These are phyloP conservation scores for Cryptosporidium bovis DNA, from an alignment of 169 alveolate species.

Conservation along the genomic window DNA sequence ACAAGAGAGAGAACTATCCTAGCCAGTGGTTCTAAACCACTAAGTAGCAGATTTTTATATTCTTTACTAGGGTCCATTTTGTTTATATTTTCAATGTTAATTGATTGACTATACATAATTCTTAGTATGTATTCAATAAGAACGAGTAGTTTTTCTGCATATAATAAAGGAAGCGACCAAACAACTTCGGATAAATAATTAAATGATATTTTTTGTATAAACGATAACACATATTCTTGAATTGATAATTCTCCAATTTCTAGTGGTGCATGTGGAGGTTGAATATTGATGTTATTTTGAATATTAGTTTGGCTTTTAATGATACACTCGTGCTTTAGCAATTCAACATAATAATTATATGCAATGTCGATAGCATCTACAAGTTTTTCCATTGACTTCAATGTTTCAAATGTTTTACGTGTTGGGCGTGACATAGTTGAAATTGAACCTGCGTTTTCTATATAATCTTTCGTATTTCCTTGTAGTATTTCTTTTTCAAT, in stretches of 20 bases:
- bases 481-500: slow-evolving; percentile 80
- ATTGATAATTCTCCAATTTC: slow-evolving; percentile 76
- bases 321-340: slow-evolving; percentile 74
- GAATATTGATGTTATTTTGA: background rate
- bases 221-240: slow-evolving; percentile 75
- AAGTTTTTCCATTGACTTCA: slow-evolving; percentile 84
- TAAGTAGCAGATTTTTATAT: background rate
- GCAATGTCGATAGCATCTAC: slow-evolving; percentile 79
- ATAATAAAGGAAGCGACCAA: slow-evolving; percentile 80
- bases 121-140: slow-evolving; percentile 75
- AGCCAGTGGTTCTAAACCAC: slow-evolving; percentile 36
- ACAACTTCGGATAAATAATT: slow-evolving; percentile 78
- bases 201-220: slow-evolving; percentile 75
- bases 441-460: slow-evolving; percentile 80
- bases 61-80: background rate
- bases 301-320: slow-evolving; percentile 21
- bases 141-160: slow-evolving; percentile 79
- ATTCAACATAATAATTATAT: slow-evolving; percentile 74
- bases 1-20: slow-evolving; percentile 47
- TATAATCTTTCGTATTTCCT: slow-evolving; percentile 81
- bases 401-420: slow-evolving; percentile 83
- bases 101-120: slow-evolving; percentile 67
- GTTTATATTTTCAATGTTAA: background rate
- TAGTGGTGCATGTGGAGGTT: slow-evolving; percentile 77
- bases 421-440: slow-evolving; percentile 82